Percentiles rank a stretch among this genome's conserved stretches.
These are phyloP conservation scores for Porphyrellus cyaneotinctus DNA, from an alignment of 768 basidiomycete genomes.

Conservation along the genomic window DNA sequence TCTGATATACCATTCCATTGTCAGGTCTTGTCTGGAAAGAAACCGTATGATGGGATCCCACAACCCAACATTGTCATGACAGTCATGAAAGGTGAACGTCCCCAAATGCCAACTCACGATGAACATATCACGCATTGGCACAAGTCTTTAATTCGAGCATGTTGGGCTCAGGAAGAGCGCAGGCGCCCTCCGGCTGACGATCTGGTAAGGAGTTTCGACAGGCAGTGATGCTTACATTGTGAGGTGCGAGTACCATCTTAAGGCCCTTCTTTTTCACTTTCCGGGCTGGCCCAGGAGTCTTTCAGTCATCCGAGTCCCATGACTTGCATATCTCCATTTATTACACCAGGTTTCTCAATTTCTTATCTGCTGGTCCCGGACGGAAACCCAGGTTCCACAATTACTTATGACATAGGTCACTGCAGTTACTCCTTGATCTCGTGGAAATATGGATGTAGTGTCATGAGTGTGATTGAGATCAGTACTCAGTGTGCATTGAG, in stretches of 20 bases:
- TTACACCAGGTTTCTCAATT: neutral
- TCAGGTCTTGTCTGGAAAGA: conserved; percentile 21
- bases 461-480: no score
- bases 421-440: no score
- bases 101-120: conserved; percentile 8
- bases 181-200: conserved; percentile 16
- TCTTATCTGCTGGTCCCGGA: neutral
- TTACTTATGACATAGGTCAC: no score
- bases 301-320: no score
- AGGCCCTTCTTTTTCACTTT: neutral
- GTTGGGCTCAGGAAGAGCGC: conserved; percentile 16
- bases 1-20: conserved; percentile 7
- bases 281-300: conserved; percentile 1
- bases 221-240: neutral
- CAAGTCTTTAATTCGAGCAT: conserved; percentile 8
- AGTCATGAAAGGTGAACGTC: conserved; percentile 9
- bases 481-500: no score
- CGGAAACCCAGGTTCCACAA: neutral
- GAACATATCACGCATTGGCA: conserved; percentile 1
- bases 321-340: neutral
- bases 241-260: no score
- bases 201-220: conserved; percentile 7
- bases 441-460: no score
- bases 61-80: neutral
- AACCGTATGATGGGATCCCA: conserved; percentile 14